Percentiles rank a stretch among this genome's conserved stretches.
phyloP scores from a whole-genome alignment of 441 rosid genomes.

The Syzygium syzygioides region DNA sequence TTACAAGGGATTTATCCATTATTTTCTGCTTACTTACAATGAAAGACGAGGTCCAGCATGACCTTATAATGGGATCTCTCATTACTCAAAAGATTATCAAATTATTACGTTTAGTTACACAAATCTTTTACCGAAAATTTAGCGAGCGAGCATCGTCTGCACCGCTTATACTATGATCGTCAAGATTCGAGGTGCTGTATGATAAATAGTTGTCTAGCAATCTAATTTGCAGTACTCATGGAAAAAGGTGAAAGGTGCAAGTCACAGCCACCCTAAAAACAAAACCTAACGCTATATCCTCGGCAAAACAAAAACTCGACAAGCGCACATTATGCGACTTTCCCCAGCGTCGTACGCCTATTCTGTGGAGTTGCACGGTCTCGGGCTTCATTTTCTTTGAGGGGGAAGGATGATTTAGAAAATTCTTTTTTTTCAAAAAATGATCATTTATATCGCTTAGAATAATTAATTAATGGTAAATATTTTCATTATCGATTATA shows the following conservation, averaged over 20 bases:
- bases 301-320: not conserved
- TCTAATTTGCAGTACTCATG: not conserved
- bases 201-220: not conserved
- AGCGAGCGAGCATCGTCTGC: not conserved
- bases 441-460: rapidly evolving
- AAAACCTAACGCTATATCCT: not conserved
- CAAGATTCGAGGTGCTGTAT: not conserved
- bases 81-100: not conserved
- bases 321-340: not conserved
- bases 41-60: not conserved
- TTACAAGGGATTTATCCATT: not conserved
- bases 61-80: not conserved
- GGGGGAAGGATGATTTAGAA: too few relatives aligned
- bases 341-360: not conserved
- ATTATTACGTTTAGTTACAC: not conserved
- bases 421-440: too few relatives aligned
- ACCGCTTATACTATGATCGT: not conserved
- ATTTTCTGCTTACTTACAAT: not conserved
- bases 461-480: not conserved
- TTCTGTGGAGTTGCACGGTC: not conserved
- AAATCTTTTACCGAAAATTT: not conserved
- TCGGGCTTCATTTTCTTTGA: not conserved
- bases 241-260: not conserved
- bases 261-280: not conserved
- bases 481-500: not conserved